These are phyloP conservation scores for Saccharomycopsis hybrid DNA, from an alignment of 1,139 yeast species.

Conservation along the genomic window DNA sequence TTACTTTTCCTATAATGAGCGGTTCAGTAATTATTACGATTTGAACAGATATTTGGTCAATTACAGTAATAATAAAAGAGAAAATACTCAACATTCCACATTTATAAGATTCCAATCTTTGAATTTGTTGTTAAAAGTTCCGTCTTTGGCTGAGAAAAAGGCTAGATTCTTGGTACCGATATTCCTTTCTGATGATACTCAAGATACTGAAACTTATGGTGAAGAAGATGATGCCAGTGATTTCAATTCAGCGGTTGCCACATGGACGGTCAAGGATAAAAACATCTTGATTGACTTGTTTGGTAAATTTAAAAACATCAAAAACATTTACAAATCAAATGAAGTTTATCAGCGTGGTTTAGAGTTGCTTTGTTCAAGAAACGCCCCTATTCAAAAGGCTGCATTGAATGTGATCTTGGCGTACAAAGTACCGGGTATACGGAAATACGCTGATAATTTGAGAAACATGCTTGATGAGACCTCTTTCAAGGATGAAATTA, in stretches of 20 bases:
- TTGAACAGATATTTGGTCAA: conserved; percentile 34
- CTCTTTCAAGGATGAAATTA: conserved; percentile 76
- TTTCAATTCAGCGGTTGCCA: neutral
- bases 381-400: conserved; percentile 56
- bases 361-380: conserved; percentile 56
- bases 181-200: conserved; percentile 35
- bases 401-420: conserved; percentile 71
- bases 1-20: conserved; percentile 25
- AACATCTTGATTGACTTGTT: conserved; percentile 55
- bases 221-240: conserved; percentile 29
- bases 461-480: conserved; percentile 75
- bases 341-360: conserved; percentile 50
- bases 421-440: conserved; percentile 50
- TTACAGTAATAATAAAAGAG: conserved; percentile 32
- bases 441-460: conserved; percentile 68
- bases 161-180: conserved; percentile 51
- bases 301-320: conserved; percentile 58
- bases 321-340: conserved; percentile 43
- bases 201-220: conserved; percentile 28
- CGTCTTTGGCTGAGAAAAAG: conserved; percentile 62
- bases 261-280: conserved; percentile 60
- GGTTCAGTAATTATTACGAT: conserved; percentile 27
- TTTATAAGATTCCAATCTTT: conserved; percentile 28
- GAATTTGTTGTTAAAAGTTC: conserved; percentile 43
- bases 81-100: conserved; percentile 29